These are phyloP conservation scores for Pyrenophora teres DNA, from an alignment of 2,329 filamentous ascomycete genomes.

Conservation along the genomic window DNA sequence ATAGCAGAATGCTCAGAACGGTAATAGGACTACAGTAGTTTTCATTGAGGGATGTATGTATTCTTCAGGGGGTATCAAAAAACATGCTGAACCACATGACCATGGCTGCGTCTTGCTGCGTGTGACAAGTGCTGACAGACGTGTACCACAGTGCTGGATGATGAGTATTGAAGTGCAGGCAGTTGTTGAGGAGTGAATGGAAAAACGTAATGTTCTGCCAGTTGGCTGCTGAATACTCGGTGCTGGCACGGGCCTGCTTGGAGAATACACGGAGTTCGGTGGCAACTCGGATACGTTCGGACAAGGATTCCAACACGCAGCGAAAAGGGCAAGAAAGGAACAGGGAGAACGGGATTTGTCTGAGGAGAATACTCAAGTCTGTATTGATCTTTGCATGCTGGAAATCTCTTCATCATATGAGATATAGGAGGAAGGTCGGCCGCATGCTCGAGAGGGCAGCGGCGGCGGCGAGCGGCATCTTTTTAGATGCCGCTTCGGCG, in stretches of 20 bases:
- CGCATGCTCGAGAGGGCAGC: neutral
- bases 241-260: slow-evolving; percentile 17
- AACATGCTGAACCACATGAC: slow-evolving; percentile 13
- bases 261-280: slow-evolving; percentile 20
- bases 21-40: slow-evolving; percentile 22
- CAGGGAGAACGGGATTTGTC: neutral
- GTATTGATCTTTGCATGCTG: neutral
- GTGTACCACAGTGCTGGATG: neutral
- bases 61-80: slow-evolving; percentile 23
- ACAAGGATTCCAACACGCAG: neutral
- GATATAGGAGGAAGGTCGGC: neutral
- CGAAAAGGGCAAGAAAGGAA: neutral
- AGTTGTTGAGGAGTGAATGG: neutral
- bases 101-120: neutral
- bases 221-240: slow-evolving; percentile 16
- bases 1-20: slow-evolving; percentile 19
- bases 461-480: slow-evolving; percentile 28
- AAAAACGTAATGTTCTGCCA: neutral
- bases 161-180: neutral
- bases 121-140: neutral
- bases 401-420: neutral
- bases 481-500: slow-evolving; percentile 35
- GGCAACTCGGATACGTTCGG: slow-evolving; percentile 21
- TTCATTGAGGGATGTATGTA: slow-evolving; percentile 24
- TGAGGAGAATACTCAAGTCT: neutral